Base-by-base conservation (phyloP, 495 filamentous ascomycete genomes). In the Penicillium coffeae region DNA sequence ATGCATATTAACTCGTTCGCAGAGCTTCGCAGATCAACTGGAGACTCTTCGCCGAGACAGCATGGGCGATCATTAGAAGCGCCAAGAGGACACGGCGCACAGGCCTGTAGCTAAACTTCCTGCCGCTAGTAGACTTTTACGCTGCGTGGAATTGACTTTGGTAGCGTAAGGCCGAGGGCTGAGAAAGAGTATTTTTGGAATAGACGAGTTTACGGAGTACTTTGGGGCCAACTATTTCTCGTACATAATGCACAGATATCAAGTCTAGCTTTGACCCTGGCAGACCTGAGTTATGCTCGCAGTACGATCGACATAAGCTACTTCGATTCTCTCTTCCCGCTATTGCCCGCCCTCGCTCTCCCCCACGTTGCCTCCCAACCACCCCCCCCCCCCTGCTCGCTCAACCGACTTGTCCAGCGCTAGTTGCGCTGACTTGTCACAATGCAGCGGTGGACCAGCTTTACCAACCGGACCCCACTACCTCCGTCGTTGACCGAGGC, bases 401-500 rank as follows among this genome's bases (percentile, higher is more conserved):
- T n/a, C n/a, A 30, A 30, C 25, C 25, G 25, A 30, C 25, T 30
- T 30, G 25, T 30, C 25, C 25, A 30, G 25, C 25, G 25, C 25
- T 5, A 5, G 4, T 10, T 30, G 25, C 5, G 4, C 25, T 30
- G 10, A 30, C 25, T 30, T 30, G 25, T 30, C 25, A 49, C 19
- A 22, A 55, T 50, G 47, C 52, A 55, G 47, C 79, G 63, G 57
- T 42, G 34, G 15, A 80, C 75, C 2, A 66, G 72, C 16, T 84
- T 86, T 63, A 87, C 84, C 42, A 83, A 75, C 32, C 76, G 86
- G 47, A 88, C 83, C 30, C 78, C 85, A 1, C 75, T 90, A 1
- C 85, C 85, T 0, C 50, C 70, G 30, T 73, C 75, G 40, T 74
- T 88, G 50, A 70, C 78, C 19, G 77, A 85, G 15, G 70, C 81